phyloP scores from a whole-genome alignment of 2,329 filamentous ascomycete genomes.

The Lanzia echinophila region DNA sequence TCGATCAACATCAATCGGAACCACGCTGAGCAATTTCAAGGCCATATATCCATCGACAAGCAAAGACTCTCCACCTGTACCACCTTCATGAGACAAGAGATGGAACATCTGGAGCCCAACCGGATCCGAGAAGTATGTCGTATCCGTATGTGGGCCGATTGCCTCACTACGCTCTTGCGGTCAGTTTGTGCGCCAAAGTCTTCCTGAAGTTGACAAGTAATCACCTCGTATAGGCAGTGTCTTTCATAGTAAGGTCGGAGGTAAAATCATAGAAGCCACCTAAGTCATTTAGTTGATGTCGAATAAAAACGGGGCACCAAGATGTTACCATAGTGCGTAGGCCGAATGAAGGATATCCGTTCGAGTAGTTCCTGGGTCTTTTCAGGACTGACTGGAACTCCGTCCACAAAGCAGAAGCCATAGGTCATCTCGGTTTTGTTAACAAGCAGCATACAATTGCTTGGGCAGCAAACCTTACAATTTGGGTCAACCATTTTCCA shows the following conservation, averaged over 20 bases:
- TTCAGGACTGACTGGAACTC: conserved; percentile 61
- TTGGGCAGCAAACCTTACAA: conserved; percentile 41
- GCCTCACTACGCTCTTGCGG: conserved; percentile 32
- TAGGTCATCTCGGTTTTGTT: conserved; percentile 48
- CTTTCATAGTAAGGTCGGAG: conserved; percentile 77
- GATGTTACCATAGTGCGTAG: conserved; percentile 76
- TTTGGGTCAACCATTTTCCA: conserved; percentile 54
- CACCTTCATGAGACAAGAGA: conserved; percentile 69
- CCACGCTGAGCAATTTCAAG: too few relatives aligned
- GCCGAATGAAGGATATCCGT: conserved; percentile 77
- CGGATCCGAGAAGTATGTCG: conserved; percentile 90
- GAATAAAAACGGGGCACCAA: neutral
- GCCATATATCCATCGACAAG: conserved; percentile 83
- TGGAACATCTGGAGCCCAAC: conserved; percentile 91
- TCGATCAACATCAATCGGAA: too few relatives aligned
- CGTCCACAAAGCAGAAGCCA: conserved; percentile 73
- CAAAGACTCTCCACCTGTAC: conserved; percentile 66
- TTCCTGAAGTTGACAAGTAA: conserved; percentile 33
- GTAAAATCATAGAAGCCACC: conserved; percentile 80
- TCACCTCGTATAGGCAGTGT: conserved; percentile 80
- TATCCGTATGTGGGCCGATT: conserved; percentile 85
- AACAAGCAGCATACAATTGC: conserved; percentile 1
- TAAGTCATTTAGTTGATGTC: conserved; percentile 22
- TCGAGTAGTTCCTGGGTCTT: conserved; percentile 70
- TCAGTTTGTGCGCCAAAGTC: neutral